Percentiles rank a stretch among this genome's conserved stretches.
phyloP scores from a whole-genome alignment of 2,329 filamentous ascomycete genomes.

The Diaporthe sp. region DNA sequence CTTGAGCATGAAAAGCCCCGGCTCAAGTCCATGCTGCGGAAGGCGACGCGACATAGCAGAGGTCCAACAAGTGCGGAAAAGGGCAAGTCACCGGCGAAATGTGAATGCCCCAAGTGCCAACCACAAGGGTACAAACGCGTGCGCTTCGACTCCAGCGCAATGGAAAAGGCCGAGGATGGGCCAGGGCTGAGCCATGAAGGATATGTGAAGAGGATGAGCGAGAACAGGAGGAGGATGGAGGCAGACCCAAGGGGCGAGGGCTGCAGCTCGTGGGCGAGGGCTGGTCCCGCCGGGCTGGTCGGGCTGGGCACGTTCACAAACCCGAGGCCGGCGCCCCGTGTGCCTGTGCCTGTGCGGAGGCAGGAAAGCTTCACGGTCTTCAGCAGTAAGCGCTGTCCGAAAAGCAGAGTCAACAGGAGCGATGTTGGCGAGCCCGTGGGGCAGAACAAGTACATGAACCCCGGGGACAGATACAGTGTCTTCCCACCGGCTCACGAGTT shows the following conservation, averaged over 20 bases:
- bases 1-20: too few species aligned
- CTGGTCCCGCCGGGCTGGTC: background rate
- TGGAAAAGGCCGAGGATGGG: background rate
- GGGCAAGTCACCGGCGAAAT: background rate
- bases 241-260: background rate
- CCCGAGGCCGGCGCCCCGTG: background rate
- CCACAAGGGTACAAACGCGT: too few species aligned
- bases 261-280: background rate
- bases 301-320: background rate
- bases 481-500: background rate
- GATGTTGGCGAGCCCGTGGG: background rate
- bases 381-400: background rate
- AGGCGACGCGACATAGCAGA: background rate
- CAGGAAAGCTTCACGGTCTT: background rate
- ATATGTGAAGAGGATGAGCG: background rate
- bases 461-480: background rate
- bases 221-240: background rate
- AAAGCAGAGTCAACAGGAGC: background rate
- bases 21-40: background rate
- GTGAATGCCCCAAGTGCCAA: background rate
- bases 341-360: background rate
- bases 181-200: background rate
- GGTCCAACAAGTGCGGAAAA: background rate
- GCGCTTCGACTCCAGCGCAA: background rate
- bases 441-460: background rate